Evolutionary conservation across 768 basidiomycete species (phyloP).

Genomic region (Amylocystis lapponica): DNA sequence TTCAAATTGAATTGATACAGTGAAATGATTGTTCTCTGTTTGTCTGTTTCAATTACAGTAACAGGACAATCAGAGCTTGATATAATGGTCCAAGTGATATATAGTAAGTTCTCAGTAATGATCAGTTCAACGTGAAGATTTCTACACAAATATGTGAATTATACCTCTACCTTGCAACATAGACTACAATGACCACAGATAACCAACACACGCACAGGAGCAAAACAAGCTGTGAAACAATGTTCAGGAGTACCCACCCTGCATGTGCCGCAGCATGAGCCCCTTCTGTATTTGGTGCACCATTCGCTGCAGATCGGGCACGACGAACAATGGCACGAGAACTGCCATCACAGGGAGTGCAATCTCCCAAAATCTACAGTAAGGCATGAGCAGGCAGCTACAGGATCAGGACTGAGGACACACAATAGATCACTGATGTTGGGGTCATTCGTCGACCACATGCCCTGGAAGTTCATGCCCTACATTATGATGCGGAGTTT

Average conservation of each 20-base stretch:
- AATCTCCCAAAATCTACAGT: conserved; percentile 54
- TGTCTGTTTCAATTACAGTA: not conserved
- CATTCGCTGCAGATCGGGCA: conserved; percentile 21
- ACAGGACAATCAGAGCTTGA: not conserved
- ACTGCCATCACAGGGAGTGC: conserved; percentile 49
- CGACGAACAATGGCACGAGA: conserved; percentile 45
- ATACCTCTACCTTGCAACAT: not conserved
- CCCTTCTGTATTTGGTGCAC: conserved; percentile 4
- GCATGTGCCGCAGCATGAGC: not conserved
- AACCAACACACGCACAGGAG: not conserved
- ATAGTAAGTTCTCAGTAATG: not conserved
- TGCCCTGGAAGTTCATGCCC: conserved; percentile 58
- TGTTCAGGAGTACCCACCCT: no score
- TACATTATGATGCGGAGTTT: conserved; percentile 14
- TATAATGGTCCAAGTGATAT: not conserved
- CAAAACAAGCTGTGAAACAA: not conserved
- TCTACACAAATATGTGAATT: no score
- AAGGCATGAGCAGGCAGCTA: not conserved
- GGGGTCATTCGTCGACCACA: conserved; percentile 38
- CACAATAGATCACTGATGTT: conserved; percentile 42
- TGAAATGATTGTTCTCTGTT: not conserved
- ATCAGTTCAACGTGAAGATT: not conserved
- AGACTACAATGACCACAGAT: not conserved
- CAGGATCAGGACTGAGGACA: conserved; percentile 12
- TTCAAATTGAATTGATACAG: not conserved